Conservation (phyloP, 2,329 filamentous ascomycete genomes). For the Scytalidium sp. region DNA sequence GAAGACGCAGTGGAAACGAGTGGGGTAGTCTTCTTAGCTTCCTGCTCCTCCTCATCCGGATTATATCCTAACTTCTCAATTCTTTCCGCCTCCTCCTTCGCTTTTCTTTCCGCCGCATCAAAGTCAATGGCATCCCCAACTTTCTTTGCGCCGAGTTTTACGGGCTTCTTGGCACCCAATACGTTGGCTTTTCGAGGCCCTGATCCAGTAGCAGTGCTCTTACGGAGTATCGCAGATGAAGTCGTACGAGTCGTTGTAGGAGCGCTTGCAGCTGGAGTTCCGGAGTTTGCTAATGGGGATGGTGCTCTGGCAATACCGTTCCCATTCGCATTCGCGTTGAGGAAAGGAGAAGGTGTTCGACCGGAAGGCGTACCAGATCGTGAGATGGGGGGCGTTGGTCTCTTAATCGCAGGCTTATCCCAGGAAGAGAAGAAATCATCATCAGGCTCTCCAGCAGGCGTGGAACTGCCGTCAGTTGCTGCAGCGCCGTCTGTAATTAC, state of each 20-base stretch:
- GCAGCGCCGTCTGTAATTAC: constrained; percentile 72
- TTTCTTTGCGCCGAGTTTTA: constrained; percentile 92
- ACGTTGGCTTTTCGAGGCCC: constrained; percentile 80
- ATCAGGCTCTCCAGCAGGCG: constrained; percentile 75
- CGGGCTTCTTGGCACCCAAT: constrained; percentile 77
- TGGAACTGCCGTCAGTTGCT: constrained; percentile 63
- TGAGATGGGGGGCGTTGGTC: constrained; percentile 89
- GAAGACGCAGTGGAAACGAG: constrained; percentile 40
- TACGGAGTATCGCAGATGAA: constrained; percentile 78
- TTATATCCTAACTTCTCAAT: constrained; percentile 96
- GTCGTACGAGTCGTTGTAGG: constrained; percentile 70
- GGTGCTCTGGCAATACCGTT: constrained; percentile 74
- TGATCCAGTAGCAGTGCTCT: constrained; percentile 56
- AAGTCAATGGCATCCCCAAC: constrained; percentile 85
- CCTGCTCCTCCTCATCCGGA: constrained; percentile 71
- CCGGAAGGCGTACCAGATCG: constrained; percentile 84
- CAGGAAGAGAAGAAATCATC: constrained; percentile 99
- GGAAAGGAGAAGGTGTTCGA: constrained; percentile 85
- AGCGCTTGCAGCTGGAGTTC: constrained; percentile 46
- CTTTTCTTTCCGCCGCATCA: constrained; percentile 94
- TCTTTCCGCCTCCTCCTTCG: constrained; percentile 94
- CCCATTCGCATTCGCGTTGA: constrained; percentile 62
- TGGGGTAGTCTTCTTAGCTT: constrained; percentile 38
- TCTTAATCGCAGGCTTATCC: constrained; percentile 97
- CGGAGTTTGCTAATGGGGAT: constrained; percentile 72